Conservation (phyloP, 768 basidiomycete genomes). For the Suillus hirtellus region DNA sequence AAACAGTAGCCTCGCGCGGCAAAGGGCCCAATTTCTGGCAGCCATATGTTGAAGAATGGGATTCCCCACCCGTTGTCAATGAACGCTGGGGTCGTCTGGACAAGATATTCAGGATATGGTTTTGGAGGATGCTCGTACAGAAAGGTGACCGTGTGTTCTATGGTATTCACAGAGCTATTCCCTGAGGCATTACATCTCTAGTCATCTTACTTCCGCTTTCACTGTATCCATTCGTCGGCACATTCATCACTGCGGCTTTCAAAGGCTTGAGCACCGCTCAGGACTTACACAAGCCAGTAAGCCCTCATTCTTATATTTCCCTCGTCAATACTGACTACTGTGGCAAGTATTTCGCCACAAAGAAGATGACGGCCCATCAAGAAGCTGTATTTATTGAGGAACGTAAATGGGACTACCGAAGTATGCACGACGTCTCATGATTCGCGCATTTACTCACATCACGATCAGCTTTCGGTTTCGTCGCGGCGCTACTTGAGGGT, state of each 20-base stretch:
- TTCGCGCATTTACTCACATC: neutral
- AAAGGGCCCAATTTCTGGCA: slow-evolving; percentile 86
- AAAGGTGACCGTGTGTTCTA: slow-evolving; percentile 17
- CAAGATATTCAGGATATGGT: slow-evolving; percentile 19
- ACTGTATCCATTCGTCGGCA: slow-evolving; percentile 71
- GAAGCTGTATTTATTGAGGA: slow-evolving; percentile 82
- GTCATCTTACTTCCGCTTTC: slow-evolving; percentile 62
- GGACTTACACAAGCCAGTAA: slow-evolving; percentile 66
- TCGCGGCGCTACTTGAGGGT: slow-evolving; percentile 77
- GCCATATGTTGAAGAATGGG: slow-evolving; percentile 82
- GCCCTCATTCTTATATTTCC: slow-evolving; percentile 20
- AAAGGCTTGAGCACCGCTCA: slow-evolving; percentile 69
- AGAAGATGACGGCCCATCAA: slow-evolving; percentile 75
- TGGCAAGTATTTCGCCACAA: slow-evolving; percentile 75
- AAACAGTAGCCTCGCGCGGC: slow-evolving; percentile 81
- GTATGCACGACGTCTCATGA: slow-evolving; percentile 39
- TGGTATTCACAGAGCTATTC: too few species aligned
- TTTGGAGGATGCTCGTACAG: slow-evolving; percentile 19
- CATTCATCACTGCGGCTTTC: slow-evolving; percentile 59
- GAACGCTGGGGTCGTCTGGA: slow-evolving; percentile 23
- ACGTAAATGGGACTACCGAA: slow-evolving; percentile 84
- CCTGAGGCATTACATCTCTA: slow-evolving; percentile 22
- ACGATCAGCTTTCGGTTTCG: slow-evolving; percentile 75
- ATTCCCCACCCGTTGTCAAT: slow-evolving; percentile 49
- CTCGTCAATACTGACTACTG: neutral